Evolutionary conservation across 495 filamentous ascomycete genomes (phyloP).

Genomic region (Tuber umbilicatum): DNA sequence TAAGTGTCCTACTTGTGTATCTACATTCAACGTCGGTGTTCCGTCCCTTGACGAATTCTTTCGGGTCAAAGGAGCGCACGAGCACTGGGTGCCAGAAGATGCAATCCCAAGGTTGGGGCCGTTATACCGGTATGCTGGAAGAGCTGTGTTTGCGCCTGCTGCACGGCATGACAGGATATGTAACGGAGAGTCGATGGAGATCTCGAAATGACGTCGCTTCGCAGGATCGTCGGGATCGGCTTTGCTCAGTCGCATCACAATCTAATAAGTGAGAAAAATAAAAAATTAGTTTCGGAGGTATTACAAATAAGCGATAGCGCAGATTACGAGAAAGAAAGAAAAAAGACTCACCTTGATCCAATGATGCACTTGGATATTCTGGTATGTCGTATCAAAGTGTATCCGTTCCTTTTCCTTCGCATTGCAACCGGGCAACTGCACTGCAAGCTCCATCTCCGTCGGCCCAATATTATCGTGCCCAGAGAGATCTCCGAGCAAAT

Average conservation of each 20-base stretch:
- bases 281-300: slow-evolving; percentile 33
- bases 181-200: slow-evolving; percentile 96
- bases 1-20: slow-evolving; percentile 30
- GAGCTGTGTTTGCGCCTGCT: slow-evolving; percentile 78
- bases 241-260: slow-evolving; percentile 92
- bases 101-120: slow-evolving; percentile 52
- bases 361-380: slow-evolving; percentile 92
- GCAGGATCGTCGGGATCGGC: slow-evolving; percentile 70
- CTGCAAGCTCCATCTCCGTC: slow-evolving; percentile 95
- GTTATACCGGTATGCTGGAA: slow-evolving; percentile 83
- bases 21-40: slow-evolving; percentile 60
- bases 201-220: slow-evolving; percentile 91
- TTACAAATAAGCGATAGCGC: neutral
- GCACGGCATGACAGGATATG: slow-evolving; percentile 92
- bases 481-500: slow-evolving; percentile 73
- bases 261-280: slow-evolving; percentile 50
- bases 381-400: slow-evolving; percentile 92
- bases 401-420: slow-evolving; percentile 78
- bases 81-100: slow-evolving; percentile 36
- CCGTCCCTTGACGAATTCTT: slow-evolving; percentile 61
- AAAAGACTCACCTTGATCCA: slow-evolving; percentile 83
- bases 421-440: slow-evolving; percentile 87
- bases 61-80: slow-evolving; percentile 35
- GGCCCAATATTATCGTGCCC: slow-evolving; percentile 65
- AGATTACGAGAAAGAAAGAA: neutral